These are phyloP conservation scores for Wickerhamomyces bisporus DNA, from an alignment of 805 yeast species.

Conservation along the genomic window DNA sequence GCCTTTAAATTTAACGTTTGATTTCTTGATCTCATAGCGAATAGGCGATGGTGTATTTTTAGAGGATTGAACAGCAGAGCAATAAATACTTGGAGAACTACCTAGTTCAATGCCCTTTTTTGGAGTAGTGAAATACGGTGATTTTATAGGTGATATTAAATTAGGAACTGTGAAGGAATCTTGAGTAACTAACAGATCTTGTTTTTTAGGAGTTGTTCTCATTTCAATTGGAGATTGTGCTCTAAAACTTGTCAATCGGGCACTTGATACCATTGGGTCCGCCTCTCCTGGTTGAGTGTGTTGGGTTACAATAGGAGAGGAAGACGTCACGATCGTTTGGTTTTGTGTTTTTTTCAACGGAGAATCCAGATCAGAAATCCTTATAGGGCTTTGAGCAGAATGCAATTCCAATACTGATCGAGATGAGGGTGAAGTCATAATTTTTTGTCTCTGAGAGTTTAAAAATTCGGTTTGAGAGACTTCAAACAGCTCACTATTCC, in stretches of 20 bases:
- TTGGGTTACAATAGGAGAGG: neutral
- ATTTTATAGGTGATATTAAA: constrained; percentile 8
- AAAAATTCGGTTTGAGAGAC: constrained; percentile 12
- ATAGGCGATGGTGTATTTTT: neutral
- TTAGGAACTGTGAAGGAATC: constrained; percentile 19
- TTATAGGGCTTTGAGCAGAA: neutral
- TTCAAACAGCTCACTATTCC: constrained; percentile 7
- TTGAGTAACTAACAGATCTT: constrained; percentile 9
- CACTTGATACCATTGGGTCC: constrained; percentile 12
- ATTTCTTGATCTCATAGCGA: neutral
- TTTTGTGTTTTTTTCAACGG: neutral
- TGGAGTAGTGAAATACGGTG: constrained; percentile 1
- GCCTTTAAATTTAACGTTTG: constrained; percentile 6
- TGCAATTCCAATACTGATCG: neutral
- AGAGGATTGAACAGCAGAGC: constrained; percentile 2
- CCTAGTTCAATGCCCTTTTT: neutral
- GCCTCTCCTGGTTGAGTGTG: neutral
- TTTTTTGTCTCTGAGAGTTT: constrained; percentile 9
- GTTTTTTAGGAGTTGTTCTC: constrained; percentile 13
- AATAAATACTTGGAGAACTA: constrained; percentile 2
- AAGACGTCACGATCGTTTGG: neutral
- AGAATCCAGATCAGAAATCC: too few relatives aligned
- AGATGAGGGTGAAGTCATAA: constrained; percentile 8
- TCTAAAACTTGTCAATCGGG: constrained; percentile 23
- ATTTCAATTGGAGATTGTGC: constrained; percentile 19